Evolutionary conservation across 306 rosid genomes (phyloP), one percentile per base, ranked within the genome.

Genomic region (Cicer yamashitae): DNA sequence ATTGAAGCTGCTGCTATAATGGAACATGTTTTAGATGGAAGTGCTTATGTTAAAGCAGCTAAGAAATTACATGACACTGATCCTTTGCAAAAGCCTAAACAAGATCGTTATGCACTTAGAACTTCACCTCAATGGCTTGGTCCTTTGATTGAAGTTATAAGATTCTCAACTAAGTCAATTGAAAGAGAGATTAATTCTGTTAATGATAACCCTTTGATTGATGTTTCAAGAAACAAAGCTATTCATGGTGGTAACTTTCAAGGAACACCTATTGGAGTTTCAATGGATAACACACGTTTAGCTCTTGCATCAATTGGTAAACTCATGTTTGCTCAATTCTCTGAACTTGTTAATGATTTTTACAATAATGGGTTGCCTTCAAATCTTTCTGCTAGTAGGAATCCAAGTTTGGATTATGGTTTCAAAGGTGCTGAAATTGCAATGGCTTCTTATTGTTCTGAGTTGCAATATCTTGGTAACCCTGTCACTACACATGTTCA

Each of bases 41-140:
- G 97, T 75, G 77, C 93, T 1, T 91, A 89, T 57, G 70, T 93
- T 0, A 89, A 89, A 82, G 91, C 87, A 0, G 97, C 97, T 2
- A 70, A 87, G 74, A 88, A 89, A 45, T 68, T 93, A 47, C 98
- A 93, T 0, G 97, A 91, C 76, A 83, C 53, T 0, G 98, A 93
- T 12, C 96, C 98, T n/a, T 59, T 93, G 12, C 97, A 88, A 46
- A 93, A 93, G 80, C 98, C 98, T 0, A 93, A 91, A 66, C 96
- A 89, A 48, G 98, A 93, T 13, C 88, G 96, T 0, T 93, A 91
- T 2, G 98, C 98, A 0, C 90, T 93, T 6, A 69, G 98, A 63
- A 93, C 98, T 18, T 93, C 98, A 12, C 98, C 98, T 0, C 98
- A 93, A 52, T 93, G 98, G 98, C 90, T 93, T 11, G 98, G 98